Percentiles rank a stretch among this genome's conserved stretches.
Conservation (phyloP, 108 stramenopile genomes). For the Skeletonema grethae region DNA sequence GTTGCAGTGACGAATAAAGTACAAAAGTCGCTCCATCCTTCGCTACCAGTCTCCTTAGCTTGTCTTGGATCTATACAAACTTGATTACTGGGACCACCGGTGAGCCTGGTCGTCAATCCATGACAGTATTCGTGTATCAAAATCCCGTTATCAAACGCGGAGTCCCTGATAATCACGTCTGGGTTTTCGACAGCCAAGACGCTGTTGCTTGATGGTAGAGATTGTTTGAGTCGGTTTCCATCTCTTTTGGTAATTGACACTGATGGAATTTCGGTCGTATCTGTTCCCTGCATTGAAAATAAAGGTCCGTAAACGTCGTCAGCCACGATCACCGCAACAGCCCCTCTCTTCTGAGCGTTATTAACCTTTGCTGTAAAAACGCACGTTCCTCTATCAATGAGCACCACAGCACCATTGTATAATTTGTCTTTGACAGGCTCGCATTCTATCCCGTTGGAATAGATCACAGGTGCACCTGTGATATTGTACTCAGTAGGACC, state of each 20-base stretch:
- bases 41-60: slow-evolving; percentile 2
- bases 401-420: neutral
- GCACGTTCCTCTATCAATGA: neutral
- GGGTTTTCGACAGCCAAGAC: neutral
- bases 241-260: neutral
- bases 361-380: neutral
- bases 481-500: slow-evolving; percentile 1
- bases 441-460: neutral
- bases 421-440: neutral
- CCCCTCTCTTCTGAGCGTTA: neutral
- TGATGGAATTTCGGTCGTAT: neutral
- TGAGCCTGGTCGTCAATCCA: neutral
- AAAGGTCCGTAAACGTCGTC: neutral
- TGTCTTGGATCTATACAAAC: neutral
- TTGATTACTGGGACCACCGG: neutral
- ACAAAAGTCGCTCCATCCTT: slow-evolving; percentile 20
- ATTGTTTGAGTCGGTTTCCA: neutral
- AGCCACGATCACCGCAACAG: neutral
- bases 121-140: neutral
- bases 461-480: neutral
- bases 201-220: neutral
- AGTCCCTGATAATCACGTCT: neutral
- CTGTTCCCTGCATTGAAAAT: neutral
- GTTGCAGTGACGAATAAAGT: slow-evolving; percentile 12
- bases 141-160: neutral